Base-by-base conservation (phyloP, 345 rosid species). In the Kernera saxatilis region DNA sequence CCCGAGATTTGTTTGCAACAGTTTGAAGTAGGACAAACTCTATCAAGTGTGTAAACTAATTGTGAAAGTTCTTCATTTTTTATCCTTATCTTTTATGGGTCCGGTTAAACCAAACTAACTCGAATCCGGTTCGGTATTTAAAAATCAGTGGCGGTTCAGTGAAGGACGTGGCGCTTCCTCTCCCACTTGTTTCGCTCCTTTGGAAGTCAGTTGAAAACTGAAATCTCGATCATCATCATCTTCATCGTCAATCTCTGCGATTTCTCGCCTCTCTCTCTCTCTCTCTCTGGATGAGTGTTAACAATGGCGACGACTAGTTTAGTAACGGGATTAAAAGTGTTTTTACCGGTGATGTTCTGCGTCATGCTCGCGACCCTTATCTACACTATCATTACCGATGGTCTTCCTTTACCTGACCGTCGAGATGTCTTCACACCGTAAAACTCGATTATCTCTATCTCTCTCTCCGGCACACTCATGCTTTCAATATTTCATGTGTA, bases 351-450 rank as follows among this genome's bases (percentile, higher is more conserved):
- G 3, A 60, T 87, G 73, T 79, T 84, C 54, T 75, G 81, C 27
- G 67, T 60, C 19, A 85, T 86, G 91, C 64, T 75, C 19, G 84
- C 84, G 67, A 77, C 85, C 29, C 85, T 89, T 60, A 48, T 84
- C 57, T 86, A 88, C 83, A 87, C 88, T 11, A 73, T 86, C 68
- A 58, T 76, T 66, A 64, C 78, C 55, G 89, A 88, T 32, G 93
- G 96, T 73, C 86, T 83, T 33, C 96, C 98, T 33, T 84, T 80
- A 37, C 96, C 96, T 48, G 84, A 86, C 66, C 90, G 89, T 76
- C 62, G 12, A 11, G 92, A 89, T 18, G 83, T 88, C 73, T 89
- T 84, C 69, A 86, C 96, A 22, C 91, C 91, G 96, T 92, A 86
- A 57, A 45, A 15, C n/a, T 3, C 2, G 33, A 18, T 33, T 17